Conservation (phyloP, 495 filamentous ascomycete genomes). For the Aspergillus bridgeri region DNA sequence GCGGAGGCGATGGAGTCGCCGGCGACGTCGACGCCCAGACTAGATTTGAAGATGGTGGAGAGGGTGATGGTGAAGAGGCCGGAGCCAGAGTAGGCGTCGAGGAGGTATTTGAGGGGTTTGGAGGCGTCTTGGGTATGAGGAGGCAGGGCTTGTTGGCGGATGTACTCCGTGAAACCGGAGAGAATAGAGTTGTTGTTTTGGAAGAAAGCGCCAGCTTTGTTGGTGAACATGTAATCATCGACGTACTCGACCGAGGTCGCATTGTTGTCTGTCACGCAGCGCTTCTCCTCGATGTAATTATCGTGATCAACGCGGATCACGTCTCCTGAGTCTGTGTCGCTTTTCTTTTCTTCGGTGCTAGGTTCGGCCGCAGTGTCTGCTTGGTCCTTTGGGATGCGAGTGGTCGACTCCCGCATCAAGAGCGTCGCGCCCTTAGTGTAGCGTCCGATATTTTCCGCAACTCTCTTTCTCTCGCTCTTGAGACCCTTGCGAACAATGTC, state of each 20-base stretch:
- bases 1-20: constrained; percentile 71
- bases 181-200: constrained; percentile 99
- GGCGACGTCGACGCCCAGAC: constrained; percentile 69
- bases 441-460: constrained; percentile 62
- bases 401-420: constrained; percentile 80
- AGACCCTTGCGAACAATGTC: constrained; percentile 75
- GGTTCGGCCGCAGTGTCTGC: constrained; percentile 8
- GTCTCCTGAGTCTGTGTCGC: constrained; percentile 32
- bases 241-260: constrained; percentile 80
- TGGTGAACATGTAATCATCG: constrained; percentile 78
- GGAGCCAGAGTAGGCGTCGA: constrained; percentile 96
- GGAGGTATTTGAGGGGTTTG: constrained; percentile 70
- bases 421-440: constrained; percentile 85
- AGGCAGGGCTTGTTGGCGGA: constrained; percentile 72
- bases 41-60: constrained; percentile 69
- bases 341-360: constrained; percentile 13
- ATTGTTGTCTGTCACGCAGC: constrained; percentile 81
- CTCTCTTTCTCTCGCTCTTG: constrained; percentile 65
- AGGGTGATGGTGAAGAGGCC: constrained; percentile 96
- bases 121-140: constrained; percentile 26
- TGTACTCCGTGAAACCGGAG: constrained; percentile 82
- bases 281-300: constrained; percentile 69
- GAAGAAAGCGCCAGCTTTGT: constrained; percentile 92
- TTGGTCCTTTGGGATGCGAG: constrained; percentile 56
- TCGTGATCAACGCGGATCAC: constrained; percentile 33